These are phyloP conservation scores for Fistulinella prunicolor DNA, from an alignment of 768 basidiomycete species.

Conservation along the genomic window DNA sequence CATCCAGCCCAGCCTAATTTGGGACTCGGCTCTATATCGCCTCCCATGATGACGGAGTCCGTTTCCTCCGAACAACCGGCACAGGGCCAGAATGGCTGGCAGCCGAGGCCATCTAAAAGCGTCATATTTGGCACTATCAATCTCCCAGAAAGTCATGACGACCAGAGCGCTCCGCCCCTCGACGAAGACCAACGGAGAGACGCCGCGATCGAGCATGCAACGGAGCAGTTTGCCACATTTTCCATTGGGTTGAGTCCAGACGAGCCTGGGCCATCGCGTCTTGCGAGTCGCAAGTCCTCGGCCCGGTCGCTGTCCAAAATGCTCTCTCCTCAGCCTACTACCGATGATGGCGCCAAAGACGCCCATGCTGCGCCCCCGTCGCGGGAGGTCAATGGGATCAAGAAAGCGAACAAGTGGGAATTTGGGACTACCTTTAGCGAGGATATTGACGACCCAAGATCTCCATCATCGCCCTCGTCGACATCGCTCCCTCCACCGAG, in stretches of 20 bases:
- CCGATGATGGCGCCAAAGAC: conserved; percentile 2
- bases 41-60: conserved; percentile 15
- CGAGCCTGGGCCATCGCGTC: conserved; percentile 30
- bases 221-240: conserved; percentile 37
- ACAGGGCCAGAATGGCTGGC: conserved; percentile 7
- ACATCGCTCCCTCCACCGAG: not conserved
- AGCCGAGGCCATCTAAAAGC: conserved; percentile 17
- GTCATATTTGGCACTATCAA: conserved; percentile 56
- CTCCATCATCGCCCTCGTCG: not conserved
- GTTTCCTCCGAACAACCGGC: conserved; percentile 2
- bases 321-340: not conserved
- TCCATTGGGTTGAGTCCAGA: conserved; percentile 45
- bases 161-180: not conserved
- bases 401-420: conserved; percentile 44
- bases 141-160: conserved; percentile 21
- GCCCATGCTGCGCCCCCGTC: not conserved
- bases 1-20: conserved; percentile 7
- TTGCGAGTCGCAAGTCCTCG: conserved; percentile 27
- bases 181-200: conserved; percentile 12
- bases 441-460: conserved; percentile 4
- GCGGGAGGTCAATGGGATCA: conserved; percentile 12
- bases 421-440: conserved; percentile 47
- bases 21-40: conserved; percentile 17
- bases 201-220: conserved; percentile 13
- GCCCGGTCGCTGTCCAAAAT: conserved; percentile 16